phyloP scores from a whole-genome alignment of 2,329 filamentous ascomycete genomes.

The Pseudogymnoascus verrucosus region DNA sequence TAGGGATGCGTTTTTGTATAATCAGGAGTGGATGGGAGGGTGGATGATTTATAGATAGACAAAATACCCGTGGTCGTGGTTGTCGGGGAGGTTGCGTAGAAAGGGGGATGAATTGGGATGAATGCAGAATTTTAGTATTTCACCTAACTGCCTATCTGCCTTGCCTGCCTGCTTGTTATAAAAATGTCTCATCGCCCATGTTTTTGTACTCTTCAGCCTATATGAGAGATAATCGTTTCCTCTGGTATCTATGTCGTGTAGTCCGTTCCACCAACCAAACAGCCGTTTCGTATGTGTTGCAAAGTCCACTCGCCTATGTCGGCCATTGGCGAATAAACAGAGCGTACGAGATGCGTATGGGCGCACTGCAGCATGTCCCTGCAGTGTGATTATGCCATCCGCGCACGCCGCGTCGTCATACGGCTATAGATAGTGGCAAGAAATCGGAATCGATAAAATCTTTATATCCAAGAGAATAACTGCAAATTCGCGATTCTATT shows the following conservation, averaged over 20 bases:
- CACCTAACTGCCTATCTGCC: background rate
- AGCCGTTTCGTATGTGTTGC: background rate
- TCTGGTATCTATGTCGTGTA: background rate
- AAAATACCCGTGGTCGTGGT: conserved; percentile 4
- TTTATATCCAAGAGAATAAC: no score
- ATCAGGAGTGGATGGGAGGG: background rate
- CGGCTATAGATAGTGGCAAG: background rate
- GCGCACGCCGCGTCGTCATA: conserved; percentile 4
- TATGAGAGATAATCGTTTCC: background rate
- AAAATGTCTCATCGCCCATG: background rate
- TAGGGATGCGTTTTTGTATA: background rate
- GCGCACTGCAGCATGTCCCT: background rate
- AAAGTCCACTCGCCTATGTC: background rate
- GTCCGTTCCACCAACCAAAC: background rate
- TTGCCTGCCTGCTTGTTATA: background rate
- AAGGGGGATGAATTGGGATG: background rate
- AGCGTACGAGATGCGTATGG: background rate
- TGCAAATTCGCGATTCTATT: background rate
- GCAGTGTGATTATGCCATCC: conserved; percentile 7
- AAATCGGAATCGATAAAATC: background rate
- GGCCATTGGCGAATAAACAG: background rate
- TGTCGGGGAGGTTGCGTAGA: background rate
- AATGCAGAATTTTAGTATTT: background rate
- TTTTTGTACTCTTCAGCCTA: background rate
- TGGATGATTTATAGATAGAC: background rate